Evolutionary conservation across 2,329 filamentous ascomycete species (phyloP).

Genomic region (Neopestalotiopsis rosae): DNA sequence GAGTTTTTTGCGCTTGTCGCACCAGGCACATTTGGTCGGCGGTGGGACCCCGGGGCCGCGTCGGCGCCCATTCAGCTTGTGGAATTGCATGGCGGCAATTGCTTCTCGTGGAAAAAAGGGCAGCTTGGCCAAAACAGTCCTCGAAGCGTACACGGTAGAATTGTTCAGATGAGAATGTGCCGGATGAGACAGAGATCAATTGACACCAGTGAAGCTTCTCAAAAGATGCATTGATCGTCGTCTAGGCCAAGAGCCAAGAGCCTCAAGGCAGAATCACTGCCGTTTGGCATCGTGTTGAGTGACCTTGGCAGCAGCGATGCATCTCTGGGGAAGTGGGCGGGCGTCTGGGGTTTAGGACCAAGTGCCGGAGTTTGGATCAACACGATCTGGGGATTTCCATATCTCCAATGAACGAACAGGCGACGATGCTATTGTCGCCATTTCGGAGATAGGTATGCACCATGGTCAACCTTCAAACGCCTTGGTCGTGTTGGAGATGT

Average conservation of each 20-base stretch:
- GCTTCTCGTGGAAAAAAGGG: not conserved
- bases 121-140: constrained; percentile 20
- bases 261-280: constrained; percentile 17
- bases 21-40: constrained; percentile 9
- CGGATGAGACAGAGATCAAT: not conserved
- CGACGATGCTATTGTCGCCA: not conserved
- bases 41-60: not conserved
- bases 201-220: not conserved
- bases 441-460: not conserved
- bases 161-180: not conserved
- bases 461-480: not conserved
- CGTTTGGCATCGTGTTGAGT: constrained; percentile 14
- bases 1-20: constrained; percentile 17
- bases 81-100: constrained; percentile 6
- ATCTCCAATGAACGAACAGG: not conserved
- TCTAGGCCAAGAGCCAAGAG: constrained; percentile 18
- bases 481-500: not conserved
- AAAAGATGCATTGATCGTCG: constrained; percentile 13
- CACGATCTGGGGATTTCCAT: constrained; percentile 2
- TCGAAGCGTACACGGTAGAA: not conserved
- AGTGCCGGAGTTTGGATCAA: not conserved
- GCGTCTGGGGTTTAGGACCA: not conserved
- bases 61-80: not conserved
- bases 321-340: constrained; percentile 13
- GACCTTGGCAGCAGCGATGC: not conserved